These are phyloP conservation scores for Thalassiosira hispida DNA, from an alignment of 352 stramenopile genomes.

Conservation along the genomic window DNA sequence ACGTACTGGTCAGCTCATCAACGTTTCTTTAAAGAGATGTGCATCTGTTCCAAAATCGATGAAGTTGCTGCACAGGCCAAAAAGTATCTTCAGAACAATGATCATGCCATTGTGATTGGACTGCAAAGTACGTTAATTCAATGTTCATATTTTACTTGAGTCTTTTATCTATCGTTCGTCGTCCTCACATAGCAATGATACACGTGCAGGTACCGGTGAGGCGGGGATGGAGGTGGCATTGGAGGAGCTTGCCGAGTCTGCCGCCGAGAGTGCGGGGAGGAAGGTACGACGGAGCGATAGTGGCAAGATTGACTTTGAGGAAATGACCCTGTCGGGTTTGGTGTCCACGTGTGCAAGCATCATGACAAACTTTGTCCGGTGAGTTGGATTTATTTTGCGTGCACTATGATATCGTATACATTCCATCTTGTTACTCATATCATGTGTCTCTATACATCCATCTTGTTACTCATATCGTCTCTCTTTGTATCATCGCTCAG, in stretches of 20 bases:
- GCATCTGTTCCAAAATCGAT: constrained; percentile 81
- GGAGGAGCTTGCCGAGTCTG: constrained; percentile 33
- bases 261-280: constrained; percentile 29
- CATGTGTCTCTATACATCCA: no score
- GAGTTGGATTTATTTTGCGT: no score
- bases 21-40: constrained; percentile 83
- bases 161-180: no score
- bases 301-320: constrained; percentile 53
- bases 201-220: constrained; percentile 83
- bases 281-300: constrained; percentile 19
- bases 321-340: constrained; percentile 48
- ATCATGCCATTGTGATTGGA: constrained; percentile 83
- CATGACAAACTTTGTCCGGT: constrained; percentile 60
- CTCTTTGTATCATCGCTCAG: no score
- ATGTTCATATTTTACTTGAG: no score
- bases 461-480: no score
- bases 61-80: constrained; percentile 51
- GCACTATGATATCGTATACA: no score
- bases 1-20: constrained; percentile 84
- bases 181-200: no score
- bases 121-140: constrained; percentile 79
- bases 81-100: constrained; percentile 60
- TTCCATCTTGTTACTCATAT: no score
- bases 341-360: constrained; percentile 61
- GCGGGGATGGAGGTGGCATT: constrained; percentile 69